Evolutionary conservation across 345 rosid species (phyloP), one percentile per base, ranked within the genome.

Genomic region (Salix brachista): DNA sequence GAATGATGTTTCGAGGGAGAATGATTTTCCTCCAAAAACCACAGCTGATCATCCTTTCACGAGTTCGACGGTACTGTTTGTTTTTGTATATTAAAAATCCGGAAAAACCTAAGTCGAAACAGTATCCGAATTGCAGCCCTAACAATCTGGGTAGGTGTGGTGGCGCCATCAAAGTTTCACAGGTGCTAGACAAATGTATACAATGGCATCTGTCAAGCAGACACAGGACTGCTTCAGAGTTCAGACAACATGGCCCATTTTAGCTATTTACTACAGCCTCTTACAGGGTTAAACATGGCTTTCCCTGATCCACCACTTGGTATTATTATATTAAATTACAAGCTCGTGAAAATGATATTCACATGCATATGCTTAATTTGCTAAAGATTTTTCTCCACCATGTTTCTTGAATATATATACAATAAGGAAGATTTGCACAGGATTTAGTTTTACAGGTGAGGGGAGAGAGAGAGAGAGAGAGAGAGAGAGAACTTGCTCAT

Each of bases 381-480:
- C 34, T 7, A 0, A 7, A 18, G n/a, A 21, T 16, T 48, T 19
- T 65, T 54, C 26, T 69, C 23, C n/a, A 48, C 74, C 52, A 36
- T 67, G 23, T 41, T 30, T 6, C 39, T 46, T 37, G n/a, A 65
- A 21, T 73, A 58, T 73, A 58, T 79, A 21, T 42, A 79, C 77
- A 73, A 44, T 12, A 73, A 16, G 23, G 61, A 77, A 58, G 75
- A 69, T 77, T 72, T 70, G 13, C 5, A 25, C 39, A 16, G 36
- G 18, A 23, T 56, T 73, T 48, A 58, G 37, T 39, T 30, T 73
- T 58, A 25, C 80, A 71, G 52, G 28, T 36, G 69, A 34, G 17
- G 70, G 19, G 36, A 66, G 46, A n/a, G 14, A 66, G 37, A 25
- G 48, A 18, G 19, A 4, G 7, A 17, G 54, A 1, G 37, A 8